A percentile compares a stretch with the other conserved stretches of the same genome.
phyloP scores from a whole-genome alignment of 345 rosid species.

The Eucalyptus marginata region DNA sequence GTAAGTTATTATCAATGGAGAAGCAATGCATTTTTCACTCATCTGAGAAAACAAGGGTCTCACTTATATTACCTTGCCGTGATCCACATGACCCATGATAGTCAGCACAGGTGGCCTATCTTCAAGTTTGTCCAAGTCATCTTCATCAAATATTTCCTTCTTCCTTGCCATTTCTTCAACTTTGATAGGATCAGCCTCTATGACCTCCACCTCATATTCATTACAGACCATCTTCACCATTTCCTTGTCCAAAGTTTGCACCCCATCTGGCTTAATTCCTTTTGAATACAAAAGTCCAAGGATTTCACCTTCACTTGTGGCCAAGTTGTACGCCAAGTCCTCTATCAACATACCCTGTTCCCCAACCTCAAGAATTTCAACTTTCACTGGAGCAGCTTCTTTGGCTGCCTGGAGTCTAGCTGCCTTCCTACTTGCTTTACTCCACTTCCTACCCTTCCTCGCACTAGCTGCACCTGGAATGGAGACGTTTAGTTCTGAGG shows the following conservation, averaged over 20 bases:
- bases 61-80: conserved; percentile 64
- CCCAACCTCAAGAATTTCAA: conserved; percentile 85
- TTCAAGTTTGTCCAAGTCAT: conserved; percentile 79
- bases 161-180: conserved; percentile 91
- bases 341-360: conserved; percentile 85
- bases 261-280: conserved; percentile 96
- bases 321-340: conserved; percentile 80
- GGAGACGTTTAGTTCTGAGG: conserved; percentile 44
- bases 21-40: not conserved
- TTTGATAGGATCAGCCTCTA: conserved; percentile 64
- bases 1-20: not conserved
- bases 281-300: conserved; percentile 78
- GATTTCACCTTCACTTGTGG: conserved; percentile 79
- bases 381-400: conserved; percentile 96
- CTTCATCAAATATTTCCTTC: conserved; percentile 73
- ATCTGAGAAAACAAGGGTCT: not conserved
- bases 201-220: conserved; percentile 77
- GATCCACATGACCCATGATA: conserved; percentile 99
- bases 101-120: conserved; percentile 97
- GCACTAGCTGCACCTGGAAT: conserved; percentile 45
- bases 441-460: conserved; percentile 97
- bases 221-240: conserved; percentile 94
- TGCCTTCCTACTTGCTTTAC: conserved; percentile 93
- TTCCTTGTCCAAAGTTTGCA: conserved; percentile 82
- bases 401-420: conserved; percentile 84